phyloP scores from a whole-genome alignment of 805 yeast species.

The Yarrowia porcina region DNA sequence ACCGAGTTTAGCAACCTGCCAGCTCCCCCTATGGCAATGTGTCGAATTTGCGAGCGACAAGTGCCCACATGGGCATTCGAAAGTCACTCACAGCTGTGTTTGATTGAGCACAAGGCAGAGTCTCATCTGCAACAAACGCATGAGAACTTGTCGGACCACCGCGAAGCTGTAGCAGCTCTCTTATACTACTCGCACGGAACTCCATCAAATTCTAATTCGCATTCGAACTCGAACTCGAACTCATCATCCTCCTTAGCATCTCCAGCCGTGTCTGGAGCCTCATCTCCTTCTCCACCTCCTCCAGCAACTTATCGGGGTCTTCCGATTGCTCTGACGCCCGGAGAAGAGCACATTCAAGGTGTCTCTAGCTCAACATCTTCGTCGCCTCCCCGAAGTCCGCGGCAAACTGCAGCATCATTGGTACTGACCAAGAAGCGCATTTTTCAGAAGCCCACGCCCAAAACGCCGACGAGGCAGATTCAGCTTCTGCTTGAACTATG shows the following conservation, averaged over 20 bases:
- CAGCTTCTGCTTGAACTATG: slow-evolving; percentile 57
- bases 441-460: slow-evolving; percentile 35
- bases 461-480: slow-evolving; percentile 47
- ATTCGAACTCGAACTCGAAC: not conserved
- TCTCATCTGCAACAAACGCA: slow-evolving; percentile 72
- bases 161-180: slow-evolving; percentile 43
- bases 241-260: not conserved
- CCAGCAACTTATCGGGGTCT: slow-evolving; percentile 1
- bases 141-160: slow-evolving; percentile 72
- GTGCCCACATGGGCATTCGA: slow-evolving; percentile 98
- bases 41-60: slow-evolving; percentile 86
- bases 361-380: slow-evolving; percentile 8
- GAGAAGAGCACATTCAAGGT: slow-evolving; percentile 7
- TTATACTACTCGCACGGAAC: slow-evolving; percentile 37
- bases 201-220: not conserved
- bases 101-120: slow-evolving; percentile 77
- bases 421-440: slow-evolving; percentile 30
- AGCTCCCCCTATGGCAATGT: slow-evolving; percentile 74
- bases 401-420: slow-evolving; percentile 9
- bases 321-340: slow-evolving; percentile 6
- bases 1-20: slow-evolving; percentile 59
- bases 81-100: slow-evolving; percentile 81
- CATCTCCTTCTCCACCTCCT: slow-evolving; percentile 12
- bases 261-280: not conserved
- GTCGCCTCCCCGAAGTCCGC: slow-evolving; percentile 27